A percentile compares a stretch with the other conserved stretches of the same genome.
Evolutionary conservation across 106 monocot genomes (phyloP).

Genomic region (Amphibolis antarctica): DNA sequence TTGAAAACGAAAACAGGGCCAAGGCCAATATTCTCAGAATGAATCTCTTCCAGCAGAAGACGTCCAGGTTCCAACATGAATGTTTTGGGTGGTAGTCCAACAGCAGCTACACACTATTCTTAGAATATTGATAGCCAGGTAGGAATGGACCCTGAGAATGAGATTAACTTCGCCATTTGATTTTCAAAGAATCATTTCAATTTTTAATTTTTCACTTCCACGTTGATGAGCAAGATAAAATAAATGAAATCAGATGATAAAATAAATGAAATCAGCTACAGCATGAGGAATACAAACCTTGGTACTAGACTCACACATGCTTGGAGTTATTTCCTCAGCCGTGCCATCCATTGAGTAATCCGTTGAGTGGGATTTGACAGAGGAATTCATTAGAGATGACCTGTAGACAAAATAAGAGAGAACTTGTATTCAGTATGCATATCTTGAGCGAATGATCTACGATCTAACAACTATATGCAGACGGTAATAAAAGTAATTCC

Average conservation of each 20-base stretch:
- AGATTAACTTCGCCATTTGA: constrained; percentile 9
- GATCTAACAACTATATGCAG: background rate
- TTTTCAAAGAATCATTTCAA: no score
- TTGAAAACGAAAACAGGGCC: background rate
- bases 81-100: background rate
- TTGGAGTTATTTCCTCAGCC: background rate
- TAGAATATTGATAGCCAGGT: no score
- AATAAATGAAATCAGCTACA: background rate
- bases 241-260: constrained; percentile 15
- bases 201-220: no score
- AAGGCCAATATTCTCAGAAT: background rate
- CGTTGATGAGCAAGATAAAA: constrained; percentile 22
- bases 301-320: constrained; percentile 1
- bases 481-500: background rate
- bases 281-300: constrained; percentile 8
- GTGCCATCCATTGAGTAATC: constrained; percentile 25
- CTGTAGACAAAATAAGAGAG: background rate
- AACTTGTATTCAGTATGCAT: background rate
- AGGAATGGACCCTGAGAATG: constrained; percentile 3
- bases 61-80: background rate
- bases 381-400: constrained; percentile 16
- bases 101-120: constrained; percentile 15
- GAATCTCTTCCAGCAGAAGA: background rate
- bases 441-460: background rate
- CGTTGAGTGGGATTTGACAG: constrained; percentile 27